Evolutionary conservation across 805 yeast genomes (phyloP).

Genomic region (Sungouiozyma intestinalis): DNA sequence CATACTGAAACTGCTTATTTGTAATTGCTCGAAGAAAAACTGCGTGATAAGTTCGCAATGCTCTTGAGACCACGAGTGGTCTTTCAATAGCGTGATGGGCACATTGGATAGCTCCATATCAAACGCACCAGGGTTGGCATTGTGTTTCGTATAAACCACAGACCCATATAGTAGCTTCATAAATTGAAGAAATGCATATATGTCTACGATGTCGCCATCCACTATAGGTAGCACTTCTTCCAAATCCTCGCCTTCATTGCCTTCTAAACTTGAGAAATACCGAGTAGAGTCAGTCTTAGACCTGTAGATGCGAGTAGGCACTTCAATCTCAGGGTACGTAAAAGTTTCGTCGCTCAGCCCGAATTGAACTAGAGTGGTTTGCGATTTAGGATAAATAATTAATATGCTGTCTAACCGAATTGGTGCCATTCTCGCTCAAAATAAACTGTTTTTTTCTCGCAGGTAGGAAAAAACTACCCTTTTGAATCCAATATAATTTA

Average conservation of each 20-base stretch:
- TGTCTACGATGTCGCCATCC: conserved; percentile 52
- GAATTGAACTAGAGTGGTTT: conserved; percentile 61
- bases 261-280: conserved; percentile 24
- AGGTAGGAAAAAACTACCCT: background rate
- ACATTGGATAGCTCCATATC: conserved; percentile 34
- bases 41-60: conserved; percentile 63
- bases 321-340: conserved; percentile 60
- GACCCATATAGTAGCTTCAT: conserved; percentile 39
- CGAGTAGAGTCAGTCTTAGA: conserved; percentile 26
- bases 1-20: conserved; percentile 61
- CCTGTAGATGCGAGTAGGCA: conserved; percentile 69
- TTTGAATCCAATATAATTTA: background rate
- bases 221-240: conserved; percentile 51
- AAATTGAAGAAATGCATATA: conserved; percentile 60
- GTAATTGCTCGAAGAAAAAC: conserved; percentile 63
- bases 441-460: background rate
- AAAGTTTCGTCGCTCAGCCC: conserved; percentile 57
- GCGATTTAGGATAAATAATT: conserved; percentile 74
- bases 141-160: conserved; percentile 24
- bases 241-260: conserved; percentile 18
- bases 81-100: conserved; percentile 59
- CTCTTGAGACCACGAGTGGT: conserved; percentile 57
- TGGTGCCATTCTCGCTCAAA: conserved; percentile 17
- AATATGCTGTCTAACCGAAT: conserved; percentile 24
- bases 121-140: conserved; percentile 20